Percentiles rank a stretch among this genome's conserved stretches.
Evolutionary conservation across 306 rosid genomes (phyloP).

Genomic region (Prosopis cineraria): DNA sequence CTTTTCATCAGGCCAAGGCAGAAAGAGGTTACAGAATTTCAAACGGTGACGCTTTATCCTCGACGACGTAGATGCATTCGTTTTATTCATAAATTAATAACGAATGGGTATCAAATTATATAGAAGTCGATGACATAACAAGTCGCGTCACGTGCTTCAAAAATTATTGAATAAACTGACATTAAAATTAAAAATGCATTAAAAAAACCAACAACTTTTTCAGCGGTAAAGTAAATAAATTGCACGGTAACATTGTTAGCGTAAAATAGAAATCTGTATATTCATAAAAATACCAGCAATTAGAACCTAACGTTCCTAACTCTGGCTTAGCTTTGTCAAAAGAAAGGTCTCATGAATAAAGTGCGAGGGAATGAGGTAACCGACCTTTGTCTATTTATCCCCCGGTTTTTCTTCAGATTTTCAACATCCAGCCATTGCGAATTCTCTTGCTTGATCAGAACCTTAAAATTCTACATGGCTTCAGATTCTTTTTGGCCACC

Average conservation of each 20-base stretch:
- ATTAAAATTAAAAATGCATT: not conserved
- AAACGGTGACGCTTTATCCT: not conserved
- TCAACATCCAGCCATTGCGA: conserved; percentile 15
- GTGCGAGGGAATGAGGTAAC: conserved; percentile 12
- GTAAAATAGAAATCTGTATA: not conserved
- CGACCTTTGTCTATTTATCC: not conserved
- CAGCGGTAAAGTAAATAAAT: not conserved
- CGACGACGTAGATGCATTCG: not conserved
- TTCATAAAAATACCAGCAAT: not conserved
- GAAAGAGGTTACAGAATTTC: not conserved
- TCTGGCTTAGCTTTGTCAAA: conserved; percentile 12
- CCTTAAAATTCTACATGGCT: not conserved
- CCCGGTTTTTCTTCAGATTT: not conserved
- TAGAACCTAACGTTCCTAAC: conserved; percentile 31
- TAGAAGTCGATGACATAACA: not conserved
- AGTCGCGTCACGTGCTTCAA: not conserved
- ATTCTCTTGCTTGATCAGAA: not conserved
- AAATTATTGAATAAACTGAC: not conserved
- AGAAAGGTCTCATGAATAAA: conserved; percentile 1
- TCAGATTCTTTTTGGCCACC: not conserved
- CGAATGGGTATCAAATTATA: not conserved
- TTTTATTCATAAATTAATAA: not conserved
- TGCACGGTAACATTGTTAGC: not conserved
- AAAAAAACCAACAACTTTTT: not conserved
- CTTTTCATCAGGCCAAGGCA: not conserved